These are phyloP conservation scores for Pseudopithomyces maydicus DNA, from an alignment of 2,329 filamentous ascomycete genomes.

Conservation along the genomic window DNA sequence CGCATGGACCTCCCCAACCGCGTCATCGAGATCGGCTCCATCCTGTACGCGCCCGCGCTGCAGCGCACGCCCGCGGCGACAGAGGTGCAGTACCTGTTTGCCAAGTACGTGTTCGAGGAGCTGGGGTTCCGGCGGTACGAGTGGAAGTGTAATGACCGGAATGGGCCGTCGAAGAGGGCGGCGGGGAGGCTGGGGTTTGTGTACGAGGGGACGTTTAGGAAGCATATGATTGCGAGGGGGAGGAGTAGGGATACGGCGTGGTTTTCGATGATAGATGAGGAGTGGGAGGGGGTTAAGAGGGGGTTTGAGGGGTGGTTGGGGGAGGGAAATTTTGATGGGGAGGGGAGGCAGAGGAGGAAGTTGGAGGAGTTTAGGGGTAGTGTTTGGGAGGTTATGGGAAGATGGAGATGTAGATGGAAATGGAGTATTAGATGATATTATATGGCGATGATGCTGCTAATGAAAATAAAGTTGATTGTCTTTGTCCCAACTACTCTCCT, in stretches of 20 bases:
- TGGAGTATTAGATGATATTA: too few relatives aligned
- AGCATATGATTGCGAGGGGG: conserved; percentile 66
- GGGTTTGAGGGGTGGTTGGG: conserved; percentile 62
- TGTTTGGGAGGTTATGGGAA: too few relatives aligned
- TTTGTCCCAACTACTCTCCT: too few relatives aligned
- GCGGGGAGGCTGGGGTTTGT: conserved; percentile 63
- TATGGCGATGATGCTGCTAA: too few relatives aligned
- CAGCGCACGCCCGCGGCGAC: conserved; percentile 62
- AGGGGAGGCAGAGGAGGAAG: conserved; percentile 57
- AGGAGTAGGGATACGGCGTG: conserved; percentile 64
- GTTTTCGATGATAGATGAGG: conserved; percentile 63
- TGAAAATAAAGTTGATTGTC: too few relatives aligned
- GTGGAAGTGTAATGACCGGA: conserved; percentile 68
- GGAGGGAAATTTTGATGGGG: conserved; percentile 59
- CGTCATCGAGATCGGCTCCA: conserved; percentile 62
- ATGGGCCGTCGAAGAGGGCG: conserved; percentile 59
- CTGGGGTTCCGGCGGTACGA: conserved; percentile 63
- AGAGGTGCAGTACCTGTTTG: conserved; percentile 63
- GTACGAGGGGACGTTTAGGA: conserved; percentile 65
- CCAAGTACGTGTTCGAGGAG: conserved; percentile 57
- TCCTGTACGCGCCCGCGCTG: conserved; percentile 58
- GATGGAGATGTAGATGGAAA: too few relatives aligned
- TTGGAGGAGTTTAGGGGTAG: conserved; percentile 46
- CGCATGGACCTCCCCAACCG: conserved; percentile 47
- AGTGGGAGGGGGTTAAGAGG: conserved; percentile 58